Evolutionary conservation across 768 basidiomycete species (phyloP), one percentile per base, ranked within the genome.

Genomic region (Panus rudis): DNA sequence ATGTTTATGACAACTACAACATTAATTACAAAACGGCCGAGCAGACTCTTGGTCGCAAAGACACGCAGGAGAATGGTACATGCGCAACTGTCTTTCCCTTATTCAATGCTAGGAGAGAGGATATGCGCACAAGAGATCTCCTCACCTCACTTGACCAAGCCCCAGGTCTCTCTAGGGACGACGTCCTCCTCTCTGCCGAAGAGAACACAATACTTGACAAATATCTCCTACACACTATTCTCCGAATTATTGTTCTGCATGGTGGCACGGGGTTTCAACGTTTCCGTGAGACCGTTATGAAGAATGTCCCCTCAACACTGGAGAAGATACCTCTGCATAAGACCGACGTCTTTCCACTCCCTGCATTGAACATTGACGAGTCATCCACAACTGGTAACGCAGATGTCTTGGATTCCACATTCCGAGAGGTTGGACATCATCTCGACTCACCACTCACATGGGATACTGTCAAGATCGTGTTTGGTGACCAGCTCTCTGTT

Each of bases 1-100:
- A 33, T 17, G 53, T 60, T 11, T 68, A 68, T 42, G 65, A 70
- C 48, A 70, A 70, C 37, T 63, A 68, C 17, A 70, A 70, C 38
- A 47, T 65, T 38, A 35, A 56, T 2, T 50, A 55, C 24, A 46
- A 48, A 6, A 48, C 37, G 16, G 56, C 63, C 0, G 64, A 68
- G 43, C 65, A 68, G 41, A 45, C 61, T 4, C 37, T 68, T 6
- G 65, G 64, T 1, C 53, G 55, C 5, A 58, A 47, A 56, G 61
- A 63, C 48, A 33, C 64, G 2, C 60, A 62, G 30, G 60, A 66
- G 37, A 69, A 65, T 46, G 65, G 67, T 0, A 69, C 67, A 1
- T 66, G 64, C 46, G 60, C 59, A 2, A 69, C 68, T 0, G 42
- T 63, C 0, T 55, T 53, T 6, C 53, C 57, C 0, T 50, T 69